Conservation (phyloP, 2,329 filamentous ascomycete genomes). For the Xylariaceae sp. region DNA sequence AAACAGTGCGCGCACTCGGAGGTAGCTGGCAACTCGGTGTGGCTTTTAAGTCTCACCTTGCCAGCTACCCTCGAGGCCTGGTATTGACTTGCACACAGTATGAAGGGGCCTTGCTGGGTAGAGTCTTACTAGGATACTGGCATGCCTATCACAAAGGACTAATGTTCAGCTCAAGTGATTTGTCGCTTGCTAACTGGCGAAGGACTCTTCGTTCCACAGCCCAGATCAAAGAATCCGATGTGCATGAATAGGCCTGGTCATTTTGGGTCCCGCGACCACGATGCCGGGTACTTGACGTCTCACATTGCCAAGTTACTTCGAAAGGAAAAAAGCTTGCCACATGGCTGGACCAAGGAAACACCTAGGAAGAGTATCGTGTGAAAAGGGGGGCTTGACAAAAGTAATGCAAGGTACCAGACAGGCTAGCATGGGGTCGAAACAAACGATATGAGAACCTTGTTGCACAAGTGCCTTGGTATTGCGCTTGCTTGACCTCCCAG, state of each 20-base stretch:
- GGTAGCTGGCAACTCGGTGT: no score
- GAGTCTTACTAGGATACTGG: background rate
- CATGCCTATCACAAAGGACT: background rate
- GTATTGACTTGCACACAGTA: no score
- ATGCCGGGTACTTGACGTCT: background rate
- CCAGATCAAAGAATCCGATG: background rate
- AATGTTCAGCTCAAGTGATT: constrained; percentile 4
- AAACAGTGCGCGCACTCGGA: background rate
- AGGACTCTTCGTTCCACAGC: background rate
- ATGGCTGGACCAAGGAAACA: background rate
- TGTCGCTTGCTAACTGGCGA: background rate
- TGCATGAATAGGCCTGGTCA: no score
- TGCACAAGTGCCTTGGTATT: no score
- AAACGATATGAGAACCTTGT: background rate
- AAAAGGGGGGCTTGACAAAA: background rate
- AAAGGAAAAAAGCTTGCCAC: no score
- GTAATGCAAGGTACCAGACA: background rate
- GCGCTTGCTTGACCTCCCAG: no score
- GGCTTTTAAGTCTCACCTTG: no score
- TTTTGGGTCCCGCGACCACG: background rate
- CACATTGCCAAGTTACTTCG: no score
- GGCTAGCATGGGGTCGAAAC: constrained; percentile 21
- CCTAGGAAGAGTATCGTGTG: background rate
- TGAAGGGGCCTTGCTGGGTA: background rate
- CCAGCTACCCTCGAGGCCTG: no score